Percentiles rank a stretch among this genome's conserved stretches.
Evolutionary conservation across 1,139 yeast species (phyloP).

Genomic region (Lodderomyces jiufengensis): DNA sequence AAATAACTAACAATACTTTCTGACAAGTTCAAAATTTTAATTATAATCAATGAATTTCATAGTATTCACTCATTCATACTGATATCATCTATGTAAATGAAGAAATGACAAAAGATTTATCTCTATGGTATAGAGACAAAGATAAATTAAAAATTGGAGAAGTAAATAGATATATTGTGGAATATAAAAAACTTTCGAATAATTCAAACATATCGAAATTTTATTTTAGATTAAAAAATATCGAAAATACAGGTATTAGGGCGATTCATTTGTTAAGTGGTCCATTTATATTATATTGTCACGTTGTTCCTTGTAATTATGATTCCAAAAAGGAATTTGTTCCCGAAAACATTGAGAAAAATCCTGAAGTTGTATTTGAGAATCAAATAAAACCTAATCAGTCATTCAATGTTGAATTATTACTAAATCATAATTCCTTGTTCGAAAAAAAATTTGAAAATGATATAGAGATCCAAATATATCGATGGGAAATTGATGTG

Average conservation of each 20-base stretch:
- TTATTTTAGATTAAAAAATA: constrained; percentile 46
- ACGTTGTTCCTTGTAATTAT: constrained; percentile 53
- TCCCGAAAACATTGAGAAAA: constrained; percentile 23
- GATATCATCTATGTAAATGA: no score
- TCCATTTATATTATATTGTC: constrained; percentile 58
- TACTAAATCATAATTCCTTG: constrained; percentile 46
- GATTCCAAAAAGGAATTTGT: constrained; percentile 27
- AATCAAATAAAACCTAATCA: constrained; percentile 62
- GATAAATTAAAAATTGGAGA: constrained; percentile 36
- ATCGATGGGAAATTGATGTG: constrained; percentile 79
- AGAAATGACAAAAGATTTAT: constrained; percentile 13
- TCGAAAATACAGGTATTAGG: constrained; percentile 46
- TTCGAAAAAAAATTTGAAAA: constrained; percentile 14
- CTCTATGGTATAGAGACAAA: constrained; percentile 41
- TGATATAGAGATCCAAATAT: constrained; percentile 19
- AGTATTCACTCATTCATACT: neutral
- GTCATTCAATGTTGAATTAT: constrained; percentile 45
- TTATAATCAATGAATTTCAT: neutral
- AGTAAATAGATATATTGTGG: constrained; percentile 32
- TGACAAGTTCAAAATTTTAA: neutral
- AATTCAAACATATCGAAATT: constrained; percentile 20
- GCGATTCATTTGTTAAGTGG: constrained; percentile 57
- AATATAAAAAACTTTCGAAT: constrained; percentile 19
- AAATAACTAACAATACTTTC: no score
- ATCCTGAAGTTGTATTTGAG: constrained; percentile 33